Evolutionary conservation across 129 eudicot genomes (phyloP).

Genomic region (Helichrysum umbraculigerum): DNA sequence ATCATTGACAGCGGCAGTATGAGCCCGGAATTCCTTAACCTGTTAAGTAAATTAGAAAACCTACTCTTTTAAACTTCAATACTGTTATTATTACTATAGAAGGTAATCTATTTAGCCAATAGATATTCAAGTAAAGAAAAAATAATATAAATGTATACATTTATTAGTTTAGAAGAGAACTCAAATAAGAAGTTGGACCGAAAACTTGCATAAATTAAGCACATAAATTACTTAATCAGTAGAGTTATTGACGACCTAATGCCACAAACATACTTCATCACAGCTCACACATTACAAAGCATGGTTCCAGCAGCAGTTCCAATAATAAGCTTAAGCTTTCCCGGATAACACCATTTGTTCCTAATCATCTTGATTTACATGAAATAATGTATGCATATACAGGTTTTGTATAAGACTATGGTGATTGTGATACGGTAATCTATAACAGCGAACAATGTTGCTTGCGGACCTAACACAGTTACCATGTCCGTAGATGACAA

Average conservation of each 20-base stretch:
- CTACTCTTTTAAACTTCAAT: slow-evolving; percentile 22
- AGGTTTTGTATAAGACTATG: not conserved
- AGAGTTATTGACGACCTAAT: not conserved
- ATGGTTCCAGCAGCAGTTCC: slow-evolving; percentile 17
- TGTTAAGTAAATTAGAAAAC: slow-evolving; percentile 35
- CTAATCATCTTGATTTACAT: slow-evolving; percentile 14
- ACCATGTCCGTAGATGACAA: slow-evolving; percentile 4
- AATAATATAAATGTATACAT: slow-evolving; percentile 8
- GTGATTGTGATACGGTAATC: not conserved
- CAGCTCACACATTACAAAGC: not conserved
- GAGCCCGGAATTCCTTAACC: slow-evolving; percentile 85
- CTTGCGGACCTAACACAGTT: slow-evolving; percentile 6
- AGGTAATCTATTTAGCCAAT: slow-evolving; percentile 12
- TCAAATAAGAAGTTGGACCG: not conserved
- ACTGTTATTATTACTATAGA: not conserved
- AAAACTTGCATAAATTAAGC: slow-evolving; percentile 1
- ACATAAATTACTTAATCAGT: slow-evolving; percentile 4
- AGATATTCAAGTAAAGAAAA: not conserved
- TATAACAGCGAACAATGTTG: not conserved
- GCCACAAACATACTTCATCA: not conserved
- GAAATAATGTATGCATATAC: not conserved
- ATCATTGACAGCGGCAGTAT: slow-evolving; percentile 88
- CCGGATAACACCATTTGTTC: not conserved
- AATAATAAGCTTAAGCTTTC: not conserved
- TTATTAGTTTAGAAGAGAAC: not conserved